A percentile compares a stretch with the other conserved stretches of the same genome.
Evolutionary conservation across 176 grass and related monocot species (phyloP).

Genomic region (Ananas comosus): DNA sequence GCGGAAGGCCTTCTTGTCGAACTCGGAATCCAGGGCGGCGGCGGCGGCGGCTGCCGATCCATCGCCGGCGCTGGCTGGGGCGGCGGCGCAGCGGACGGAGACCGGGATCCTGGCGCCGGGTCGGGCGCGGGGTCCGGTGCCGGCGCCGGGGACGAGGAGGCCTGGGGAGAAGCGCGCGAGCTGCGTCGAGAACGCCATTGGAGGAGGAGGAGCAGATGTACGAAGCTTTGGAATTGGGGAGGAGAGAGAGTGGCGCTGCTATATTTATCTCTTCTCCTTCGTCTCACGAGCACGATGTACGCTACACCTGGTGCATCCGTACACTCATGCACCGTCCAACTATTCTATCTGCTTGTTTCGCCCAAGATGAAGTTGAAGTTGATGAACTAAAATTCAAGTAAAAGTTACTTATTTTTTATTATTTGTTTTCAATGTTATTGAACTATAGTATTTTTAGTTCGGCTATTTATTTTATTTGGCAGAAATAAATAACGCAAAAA

Average conservation of each 20-base stretch:
- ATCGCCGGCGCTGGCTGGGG: constrained; percentile 6
- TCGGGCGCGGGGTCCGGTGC: not conserved
- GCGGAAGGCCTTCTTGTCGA: constrained; percentile 97
- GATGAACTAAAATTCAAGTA: too few relatives aligned
- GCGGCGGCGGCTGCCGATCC: constrained; percentile 15
- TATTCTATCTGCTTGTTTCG: too few relatives aligned
- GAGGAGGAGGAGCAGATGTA: not conserved
- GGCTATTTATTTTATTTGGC: not conserved
- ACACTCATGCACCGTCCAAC: too few relatives aligned
- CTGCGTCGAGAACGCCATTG: constrained; percentile 56
- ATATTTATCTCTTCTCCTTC: too few relatives aligned
- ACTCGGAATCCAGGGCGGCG: constrained; percentile 46
- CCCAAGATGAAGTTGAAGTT: too few relatives aligned
- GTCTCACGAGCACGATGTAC: too few relatives aligned
- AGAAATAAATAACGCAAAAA: too few relatives aligned
- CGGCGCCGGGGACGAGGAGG: constrained; percentile 27
- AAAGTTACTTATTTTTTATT: too few relatives aligned
- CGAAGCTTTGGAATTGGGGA: not conserved
- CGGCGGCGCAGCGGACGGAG: constrained; percentile 46
- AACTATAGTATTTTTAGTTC: too few relatives aligned
- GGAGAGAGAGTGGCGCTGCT: too few relatives aligned
- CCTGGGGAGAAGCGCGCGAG: constrained; percentile 36
- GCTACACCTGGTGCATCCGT: too few relatives aligned
- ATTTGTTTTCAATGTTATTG: too few relatives aligned
- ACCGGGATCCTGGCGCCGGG: constrained; percentile 9